Evolutionary conservation across 116 monocot species (phyloP), one percentile per base, ranked within the genome.

Genomic region (Zostera marina): DNA sequence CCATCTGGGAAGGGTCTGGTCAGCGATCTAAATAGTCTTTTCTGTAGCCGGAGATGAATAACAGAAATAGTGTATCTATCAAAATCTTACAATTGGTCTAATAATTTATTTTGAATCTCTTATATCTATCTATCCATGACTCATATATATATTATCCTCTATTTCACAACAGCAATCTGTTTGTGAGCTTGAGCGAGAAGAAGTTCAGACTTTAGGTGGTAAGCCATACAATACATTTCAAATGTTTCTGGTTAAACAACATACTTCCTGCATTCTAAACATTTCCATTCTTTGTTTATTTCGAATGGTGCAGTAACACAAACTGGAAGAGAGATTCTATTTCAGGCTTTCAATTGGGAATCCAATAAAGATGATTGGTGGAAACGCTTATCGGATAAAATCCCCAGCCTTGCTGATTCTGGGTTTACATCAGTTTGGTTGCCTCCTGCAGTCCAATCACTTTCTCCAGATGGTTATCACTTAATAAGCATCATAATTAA

Each of bases 401-500:
- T 80, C 9, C 8, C 49, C 14, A 73, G 86, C 65, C 58, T 86
- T 44, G 77, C 79, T 42, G 44, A 85, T 23, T 79, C 76, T 41
- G 86, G 91, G 17, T 91, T 91, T 78, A 91, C 91, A 53, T 82
- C 85, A 43, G 61, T 44, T 14, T 91, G 91, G 91, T 70, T 91
- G 39, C 91, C 92, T 41, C 92, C 92, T 66, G 70, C 77, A 68
- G 67, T 72, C 70, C 77, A 92, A 21, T 86, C 92, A 21, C 44
- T 73, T 11, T 64, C 85, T 20, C 72, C 75, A 47, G 74, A 92
- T 71, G 92, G 92, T 92, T 12, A 32, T 32, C 5, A 32, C 32
- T 32, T 32, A 32, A 32, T 8, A 12, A 56, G 15, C 24, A 44
- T 32, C 32, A 14, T 44, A 60, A 41, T 44, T 1, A 11, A 20